phyloP scores from a whole-genome alignment of 352 stramenopile genomes.

The Phytophthora fragariae region DNA sequence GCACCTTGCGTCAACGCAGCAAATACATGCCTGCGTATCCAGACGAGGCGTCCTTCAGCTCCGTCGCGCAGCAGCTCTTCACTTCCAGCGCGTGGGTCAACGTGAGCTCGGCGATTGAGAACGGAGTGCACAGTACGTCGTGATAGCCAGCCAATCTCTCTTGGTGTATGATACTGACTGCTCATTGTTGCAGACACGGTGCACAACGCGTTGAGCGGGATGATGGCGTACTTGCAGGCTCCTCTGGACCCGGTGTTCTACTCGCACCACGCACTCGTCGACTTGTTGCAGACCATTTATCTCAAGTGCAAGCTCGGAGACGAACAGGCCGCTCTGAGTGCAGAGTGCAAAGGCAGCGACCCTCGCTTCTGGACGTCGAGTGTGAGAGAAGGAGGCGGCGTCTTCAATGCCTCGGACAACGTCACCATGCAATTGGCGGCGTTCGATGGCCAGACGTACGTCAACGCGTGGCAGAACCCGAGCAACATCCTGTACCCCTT shows the following conservation, averaged over 20 bases:
- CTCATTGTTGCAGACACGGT: conserved; percentile 42
- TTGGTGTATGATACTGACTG: neutral
- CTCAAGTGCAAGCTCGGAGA: conserved; percentile 59
- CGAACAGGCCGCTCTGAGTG: conserved; percentile 29
- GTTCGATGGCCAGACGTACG: conserved; percentile 30
- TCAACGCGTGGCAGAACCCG: conserved; percentile 44
- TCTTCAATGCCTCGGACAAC: conserved; percentile 34
- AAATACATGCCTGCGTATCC: conserved; percentile 36
- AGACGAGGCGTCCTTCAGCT: conserved; percentile 41
- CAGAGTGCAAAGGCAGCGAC: conserved; percentile 42
- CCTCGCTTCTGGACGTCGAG: conserved; percentile 40
- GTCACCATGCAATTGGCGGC: conserved; percentile 37
- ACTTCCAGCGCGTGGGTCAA: conserved; percentile 22
- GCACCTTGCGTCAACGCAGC: conserved; percentile 35
- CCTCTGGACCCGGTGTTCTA: conserved; percentile 66
- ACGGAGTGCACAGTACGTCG: conserved; percentile 55
- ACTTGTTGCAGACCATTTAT: conserved; percentile 61
- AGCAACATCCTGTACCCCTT: conserved; percentile 63
- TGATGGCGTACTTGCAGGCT: conserved; percentile 59
- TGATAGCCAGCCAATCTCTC: neutral
- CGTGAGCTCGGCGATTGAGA: conserved; percentile 47
- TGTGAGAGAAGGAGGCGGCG: conserved; percentile 6
- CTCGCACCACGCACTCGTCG: conserved; percentile 54
- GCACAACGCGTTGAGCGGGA: conserved; percentile 49
- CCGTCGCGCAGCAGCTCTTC: conserved; percentile 58